Evolutionary conservation across 352 stramenopile species (phyloP), one percentile per base, ranked within the genome.

Genomic region (Globisporangium echinulatum): DNA sequence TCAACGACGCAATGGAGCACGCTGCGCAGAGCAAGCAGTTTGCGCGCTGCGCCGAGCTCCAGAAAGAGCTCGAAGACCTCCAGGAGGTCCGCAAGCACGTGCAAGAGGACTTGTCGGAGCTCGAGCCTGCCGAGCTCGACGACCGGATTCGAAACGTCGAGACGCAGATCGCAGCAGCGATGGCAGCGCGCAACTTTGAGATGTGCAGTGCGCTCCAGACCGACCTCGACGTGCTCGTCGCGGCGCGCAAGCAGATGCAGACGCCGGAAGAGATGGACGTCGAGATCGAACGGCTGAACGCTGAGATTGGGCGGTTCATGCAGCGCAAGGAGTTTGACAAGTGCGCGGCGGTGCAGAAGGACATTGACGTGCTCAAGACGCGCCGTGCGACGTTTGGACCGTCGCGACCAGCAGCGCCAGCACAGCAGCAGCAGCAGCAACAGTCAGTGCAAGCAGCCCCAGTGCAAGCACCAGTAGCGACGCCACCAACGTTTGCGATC

Each of bases 251-350:
- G 71, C 90, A 84, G 40, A 95, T 94, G 54, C 82, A 93, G 63
- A 96, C 84, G 2, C 79, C 85, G 0, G 71, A 90, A 48, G 87
- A 95, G 63, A 54, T 96, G 62, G 85, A 96, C 54, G 70, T 69
- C 4, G 83, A 94, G 54, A 92, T 96, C 52, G 74, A 73, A 9
- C 70, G 68, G 9, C 58, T 94, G n/a, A 92, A 93, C 33, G 56
- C 61, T 10, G 79, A 91, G 50, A 76, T 95, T 11, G 72, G 73
- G 15, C 61, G 58, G 3, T 55, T 86, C 46, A 91, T 96, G 85
- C 70, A 88, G 53, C 73, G 77, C 33, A 96, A 96, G 57, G 66
- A 90, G 57, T 95, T 95, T 49, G 82, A 90, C 51, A 94, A 95
- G 60, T 96, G 85, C 51, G 77, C 82, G 0, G 68, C 88, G n/a